Conservation (phyloP, 164 flowering plant species). For the Hamamelis virginiana region DNA sequence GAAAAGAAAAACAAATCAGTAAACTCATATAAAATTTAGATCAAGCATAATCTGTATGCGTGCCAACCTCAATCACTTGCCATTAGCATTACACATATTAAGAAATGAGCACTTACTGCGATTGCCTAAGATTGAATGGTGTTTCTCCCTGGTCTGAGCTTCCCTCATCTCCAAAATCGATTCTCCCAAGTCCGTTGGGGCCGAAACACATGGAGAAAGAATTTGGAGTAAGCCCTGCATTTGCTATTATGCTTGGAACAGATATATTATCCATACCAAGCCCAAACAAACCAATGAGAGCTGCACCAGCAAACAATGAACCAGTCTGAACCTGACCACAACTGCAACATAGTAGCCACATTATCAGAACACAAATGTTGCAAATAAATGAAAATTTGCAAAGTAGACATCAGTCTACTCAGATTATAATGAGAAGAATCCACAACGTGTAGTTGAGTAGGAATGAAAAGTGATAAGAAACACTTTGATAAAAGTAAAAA, state of each 20-base stretch:
- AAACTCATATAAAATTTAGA: background rate
- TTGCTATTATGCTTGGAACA: conserved; percentile 88
- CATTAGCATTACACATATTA: background rate
- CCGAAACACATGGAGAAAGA: conserved; percentile 98
- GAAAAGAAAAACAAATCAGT: background rate
- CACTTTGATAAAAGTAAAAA: background rate
- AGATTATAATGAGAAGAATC: background rate
- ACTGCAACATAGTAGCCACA: conserved; percentile 44
- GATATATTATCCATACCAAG: conserved; percentile 71
- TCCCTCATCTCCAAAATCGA: conserved; percentile 87
- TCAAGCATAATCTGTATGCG: background rate
- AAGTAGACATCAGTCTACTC: background rate
- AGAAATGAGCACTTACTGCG: conserved; percentile 47
- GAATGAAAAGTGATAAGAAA: background rate
- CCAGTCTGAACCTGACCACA: conserved; percentile 87
- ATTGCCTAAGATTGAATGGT: conserved; percentile 43
- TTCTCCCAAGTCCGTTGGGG: conserved; percentile 73
- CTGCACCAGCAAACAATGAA: conserved; percentile 64
- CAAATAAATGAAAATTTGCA: background rate
- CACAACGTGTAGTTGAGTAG: background rate
- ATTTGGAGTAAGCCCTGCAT: conserved; percentile 49
- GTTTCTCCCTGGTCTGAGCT: conserved; percentile 68
- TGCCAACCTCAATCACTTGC: background rate
- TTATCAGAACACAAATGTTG: background rate
- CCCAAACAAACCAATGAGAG: conserved; percentile 87